phyloP scores from a whole-genome alignment of 441 rosid species.

The Erodium chrysanthum region DNA sequence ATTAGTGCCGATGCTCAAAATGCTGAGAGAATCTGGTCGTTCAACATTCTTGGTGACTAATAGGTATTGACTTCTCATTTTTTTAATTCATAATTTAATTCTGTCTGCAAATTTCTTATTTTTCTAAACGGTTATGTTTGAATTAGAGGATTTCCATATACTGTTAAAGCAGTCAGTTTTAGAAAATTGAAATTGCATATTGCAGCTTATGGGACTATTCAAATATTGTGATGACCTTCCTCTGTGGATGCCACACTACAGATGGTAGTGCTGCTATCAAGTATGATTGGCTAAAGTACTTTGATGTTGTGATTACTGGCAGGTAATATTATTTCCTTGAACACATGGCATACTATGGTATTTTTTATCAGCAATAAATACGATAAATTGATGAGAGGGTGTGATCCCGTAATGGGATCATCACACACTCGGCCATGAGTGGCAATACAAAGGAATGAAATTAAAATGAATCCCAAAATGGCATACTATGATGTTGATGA shows the following conservation, averaged over 20 bases:
- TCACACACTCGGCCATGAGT: too few species aligned
- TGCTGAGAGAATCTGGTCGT: conserved; percentile 87
- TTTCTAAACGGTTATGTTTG: neutral
- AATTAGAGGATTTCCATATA: neutral
- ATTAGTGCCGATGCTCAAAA: conserved; percentile 65
- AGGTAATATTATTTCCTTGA: conserved; percentile 33
- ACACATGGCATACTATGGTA: neutral
- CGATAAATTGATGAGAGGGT: too few species aligned
- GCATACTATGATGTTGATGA: too few species aligned
- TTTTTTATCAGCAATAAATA: too few species aligned
- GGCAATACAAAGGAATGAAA: too few species aligned
- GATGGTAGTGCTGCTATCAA: conserved; percentile 38
- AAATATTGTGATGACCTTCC: conserved; percentile 90
- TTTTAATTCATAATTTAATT: neutral
- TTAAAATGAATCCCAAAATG: too few species aligned
- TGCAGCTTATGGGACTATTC: conserved; percentile 99
- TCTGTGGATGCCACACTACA: conserved; percentile 44
- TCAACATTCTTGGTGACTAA: conserved; percentile 87
- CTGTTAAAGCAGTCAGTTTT: neutral
- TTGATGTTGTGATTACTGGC: conserved; percentile 92
- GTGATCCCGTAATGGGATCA: too few species aligned
- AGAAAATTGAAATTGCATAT: conserved; percentile 11
- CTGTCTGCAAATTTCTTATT: neutral
- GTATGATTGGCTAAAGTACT: conserved; percentile 83
- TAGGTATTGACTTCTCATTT: conserved; percentile 32